Percentiles rank a stretch among this genome's conserved stretches.
phyloP scores from a whole-genome alignment of 345 rosid species.

The Linum tenue region DNA sequence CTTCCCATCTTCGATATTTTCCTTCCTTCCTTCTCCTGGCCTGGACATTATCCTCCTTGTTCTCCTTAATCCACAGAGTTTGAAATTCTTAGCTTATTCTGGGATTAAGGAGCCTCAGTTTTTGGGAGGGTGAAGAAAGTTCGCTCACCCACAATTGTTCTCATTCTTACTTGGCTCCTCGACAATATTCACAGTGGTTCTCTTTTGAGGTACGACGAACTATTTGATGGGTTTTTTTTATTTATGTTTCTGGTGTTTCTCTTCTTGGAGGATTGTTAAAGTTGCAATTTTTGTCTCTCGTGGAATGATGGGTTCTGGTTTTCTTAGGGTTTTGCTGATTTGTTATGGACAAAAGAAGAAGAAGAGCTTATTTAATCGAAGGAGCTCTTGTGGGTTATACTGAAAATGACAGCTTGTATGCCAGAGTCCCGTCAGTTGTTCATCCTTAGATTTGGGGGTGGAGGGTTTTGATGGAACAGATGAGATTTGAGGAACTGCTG shows the following conservation, averaged over 20 bases:
- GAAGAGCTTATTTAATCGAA: slow-evolving; percentile 2
- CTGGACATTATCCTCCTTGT: too few species aligned
- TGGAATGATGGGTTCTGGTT: background rate
- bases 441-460: background rate
- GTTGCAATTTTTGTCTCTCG: background rate
- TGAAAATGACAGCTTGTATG: background rate
- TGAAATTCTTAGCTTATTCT: too few species aligned
- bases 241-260: slow-evolving; percentile 2
- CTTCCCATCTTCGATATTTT: too few species aligned
- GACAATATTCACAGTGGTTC: background rate
- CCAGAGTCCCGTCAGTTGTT: background rate
- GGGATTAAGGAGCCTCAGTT: too few species aligned
- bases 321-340: slow-evolving; percentile 2
- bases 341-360: background rate
- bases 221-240: background rate
- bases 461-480: background rate
- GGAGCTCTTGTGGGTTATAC: background rate
- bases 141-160: background rate
- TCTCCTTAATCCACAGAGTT: too few species aligned
- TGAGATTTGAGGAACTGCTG: background rate
- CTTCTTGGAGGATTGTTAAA: background rate
- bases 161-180: background rate
- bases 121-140: background rate
- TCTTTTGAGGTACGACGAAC: slow-evolving; percentile 13
- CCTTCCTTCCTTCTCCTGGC: too few species aligned